Evolutionary conservation across 768 basidiomycete species (phyloP), one percentile per base, ranked within the genome.

Genomic region (Infundibulicybe gibba): DNA sequence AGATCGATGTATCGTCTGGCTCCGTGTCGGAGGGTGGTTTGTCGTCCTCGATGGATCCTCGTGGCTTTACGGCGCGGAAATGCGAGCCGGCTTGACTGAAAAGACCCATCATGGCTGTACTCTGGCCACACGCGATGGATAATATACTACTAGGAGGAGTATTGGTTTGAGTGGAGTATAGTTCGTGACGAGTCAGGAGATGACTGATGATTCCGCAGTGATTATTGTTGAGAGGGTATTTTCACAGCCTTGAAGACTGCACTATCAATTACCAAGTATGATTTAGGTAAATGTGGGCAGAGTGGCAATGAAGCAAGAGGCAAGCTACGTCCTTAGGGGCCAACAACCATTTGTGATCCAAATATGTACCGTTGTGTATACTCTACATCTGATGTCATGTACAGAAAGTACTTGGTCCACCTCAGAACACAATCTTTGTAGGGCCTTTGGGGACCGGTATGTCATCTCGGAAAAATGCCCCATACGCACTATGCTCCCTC

Each of bases 401-500:
- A 55, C 51, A 44, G 48, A 43, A 49, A 54, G n/a, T n/a, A n/a
- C n/a, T n/a, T n/a, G n/a, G n/a, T n/a, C n/a, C n/a, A n/a, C n/a
- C 41, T 47, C 69, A 76, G 60, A 91, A 91, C 40, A 81, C 83
- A 52, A 90, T 90, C 72, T 87, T 89, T 9, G 80, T 87, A n/a
- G 87, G 82, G 1, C 71, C 80, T 16, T 75, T 75, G 17, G 77
- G 75, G 39, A 74, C 66, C 9, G 77, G 71, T 25, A 83, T 81
- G 52, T 84, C 82, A 54, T 88, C 82, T 47, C 85, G 65, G 65
- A 77, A 92, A 66, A 91, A 92, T 5, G 87, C 89, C 4, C 94
- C 94, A 56, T 97, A 97, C 35, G 80, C 86, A 15, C 90, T 72
- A 58, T 97, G 94, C 55, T 86, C 81, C 76, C 83, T 91, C 77